Conservation (phyloP, 805 yeast species). For the Blastobotrys americana region DNA sequence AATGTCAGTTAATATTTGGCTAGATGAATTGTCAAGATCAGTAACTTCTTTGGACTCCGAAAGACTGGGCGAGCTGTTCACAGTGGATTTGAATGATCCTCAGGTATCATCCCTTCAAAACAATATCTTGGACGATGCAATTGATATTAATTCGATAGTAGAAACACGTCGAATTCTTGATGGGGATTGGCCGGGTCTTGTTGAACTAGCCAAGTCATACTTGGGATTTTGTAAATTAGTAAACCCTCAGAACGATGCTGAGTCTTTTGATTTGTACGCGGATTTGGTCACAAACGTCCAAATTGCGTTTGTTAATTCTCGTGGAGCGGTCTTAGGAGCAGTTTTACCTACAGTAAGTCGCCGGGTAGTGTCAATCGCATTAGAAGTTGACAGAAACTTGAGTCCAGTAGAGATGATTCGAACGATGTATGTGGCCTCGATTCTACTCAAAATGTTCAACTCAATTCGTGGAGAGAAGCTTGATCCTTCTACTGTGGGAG, state of each 20-base stretch:
- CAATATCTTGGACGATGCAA: slow-evolving; percentile 21
- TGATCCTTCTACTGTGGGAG: slow-evolving; percentile 18
- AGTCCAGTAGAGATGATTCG: slow-evolving; percentile 18
- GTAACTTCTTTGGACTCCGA: too few relatives aligned
- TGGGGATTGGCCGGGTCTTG: slow-evolving; percentile 41
- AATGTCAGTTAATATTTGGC: too few relatives aligned
- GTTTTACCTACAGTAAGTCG: slow-evolving; percentile 12
- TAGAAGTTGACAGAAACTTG: slow-evolving; percentile 14
- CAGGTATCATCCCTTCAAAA: slow-evolving; percentile 35
- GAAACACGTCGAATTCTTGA: slow-evolving; percentile 27
- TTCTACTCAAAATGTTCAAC: slow-evolving; percentile 53
- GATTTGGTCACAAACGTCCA: slow-evolving; percentile 39
- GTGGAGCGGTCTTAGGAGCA: slow-evolving; percentile 24
- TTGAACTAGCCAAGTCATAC: slow-evolving; percentile 42
- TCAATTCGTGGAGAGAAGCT: slow-evolving; percentile 45
- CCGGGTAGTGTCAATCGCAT: slow-evolving; percentile 14
- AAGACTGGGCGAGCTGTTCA: slow-evolving; percentile 21
- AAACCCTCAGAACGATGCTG: slow-evolving; percentile 44
- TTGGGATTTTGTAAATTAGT: slow-evolving; percentile 42
- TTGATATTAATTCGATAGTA: slow-evolving; percentile 21
- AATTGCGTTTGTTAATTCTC: slow-evolving; percentile 29
- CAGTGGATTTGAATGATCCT: slow-evolving; percentile 30
- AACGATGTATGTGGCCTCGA: slow-evolving; percentile 43
- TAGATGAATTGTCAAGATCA: too few relatives aligned
- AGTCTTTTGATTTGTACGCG: slow-evolving; percentile 47